Percentiles rank a stretch among this genome's conserved stretches.
Evolutionary conservation across 345 rosid species (phyloP).

Genomic region (Salix caprea): DNA sequence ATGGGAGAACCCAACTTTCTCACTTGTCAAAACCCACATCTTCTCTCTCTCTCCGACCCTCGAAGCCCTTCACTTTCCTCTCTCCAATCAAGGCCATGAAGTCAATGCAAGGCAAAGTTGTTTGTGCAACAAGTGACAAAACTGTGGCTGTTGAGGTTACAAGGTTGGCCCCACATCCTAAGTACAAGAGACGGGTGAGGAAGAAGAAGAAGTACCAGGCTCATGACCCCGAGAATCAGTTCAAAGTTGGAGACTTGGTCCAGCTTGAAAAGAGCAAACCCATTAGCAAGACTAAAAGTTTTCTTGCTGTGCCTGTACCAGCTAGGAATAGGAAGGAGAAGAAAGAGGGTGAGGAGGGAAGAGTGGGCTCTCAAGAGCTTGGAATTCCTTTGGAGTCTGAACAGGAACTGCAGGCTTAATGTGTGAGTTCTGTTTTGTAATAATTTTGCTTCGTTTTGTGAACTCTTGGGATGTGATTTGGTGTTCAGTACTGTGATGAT

Average conservation of each 20-base stretch:
- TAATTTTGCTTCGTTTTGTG: constrained; percentile 3
- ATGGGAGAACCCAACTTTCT: constrained; percentile 49
- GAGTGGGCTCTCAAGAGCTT: constrained; percentile 31
- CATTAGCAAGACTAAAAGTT: constrained; percentile 80
- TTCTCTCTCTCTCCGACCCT: constrained; percentile 4
- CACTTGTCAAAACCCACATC: constrained; percentile 44
- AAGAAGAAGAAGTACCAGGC: constrained; percentile 92
- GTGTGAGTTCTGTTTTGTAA: constrained; percentile 6
- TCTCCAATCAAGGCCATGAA: constrained; percentile 69
- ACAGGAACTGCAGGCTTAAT: constrained; percentile 33
- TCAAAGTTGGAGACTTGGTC: constrained; percentile 72
- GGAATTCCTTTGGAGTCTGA: constrained; percentile 71
- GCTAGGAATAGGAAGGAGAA: constrained; percentile 26
- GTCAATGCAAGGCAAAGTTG: constrained; percentile 72
- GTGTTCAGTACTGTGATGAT: background rate
- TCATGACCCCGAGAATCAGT: constrained; percentile 81
- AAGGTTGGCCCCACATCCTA: constrained; percentile 70
- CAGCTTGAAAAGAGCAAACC: constrained; percentile 71
- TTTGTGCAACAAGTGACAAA: constrained; percentile 77
- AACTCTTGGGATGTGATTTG: background rate
- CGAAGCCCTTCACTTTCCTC: constrained; percentile 16
- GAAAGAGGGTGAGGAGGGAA: constrained; percentile 14
- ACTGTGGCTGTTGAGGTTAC: constrained; percentile 79
- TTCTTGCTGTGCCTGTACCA: constrained; percentile 55
- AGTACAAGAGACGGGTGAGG: constrained; percentile 81